A percentile compares a stretch with the other conserved stretches of the same genome.
Evolutionary conservation across 2,329 filamentous ascomycete genomes (phyloP).

Genomic region (Exutisphaerella laricina): DNA sequence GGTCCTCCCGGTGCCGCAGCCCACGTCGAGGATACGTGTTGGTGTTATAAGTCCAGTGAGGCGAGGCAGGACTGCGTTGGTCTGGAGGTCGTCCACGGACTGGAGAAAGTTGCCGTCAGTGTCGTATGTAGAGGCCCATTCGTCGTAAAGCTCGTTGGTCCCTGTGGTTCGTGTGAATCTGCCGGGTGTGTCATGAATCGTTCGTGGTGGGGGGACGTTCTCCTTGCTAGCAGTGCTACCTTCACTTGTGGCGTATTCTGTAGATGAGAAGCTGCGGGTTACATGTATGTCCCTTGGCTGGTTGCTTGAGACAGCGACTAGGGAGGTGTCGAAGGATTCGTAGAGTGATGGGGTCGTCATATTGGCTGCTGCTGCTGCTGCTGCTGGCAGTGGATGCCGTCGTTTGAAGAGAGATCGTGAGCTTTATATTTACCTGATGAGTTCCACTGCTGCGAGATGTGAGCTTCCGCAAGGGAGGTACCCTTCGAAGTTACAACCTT

Average conservation of each 20-base stretch:
- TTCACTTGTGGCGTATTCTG: constrained; percentile 11
- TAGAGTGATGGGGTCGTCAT: constrained; percentile 13
- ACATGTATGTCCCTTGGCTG: no score
- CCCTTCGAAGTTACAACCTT: no score
- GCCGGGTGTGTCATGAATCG: no score
- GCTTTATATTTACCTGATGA: background rate
- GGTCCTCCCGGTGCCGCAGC: constrained; percentile 61
- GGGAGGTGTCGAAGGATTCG: constrained; percentile 16
- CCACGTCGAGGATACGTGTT: constrained; percentile 51
- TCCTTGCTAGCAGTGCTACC: constrained; percentile 4
- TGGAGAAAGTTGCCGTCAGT: constrained; percentile 63
- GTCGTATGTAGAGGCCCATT: constrained; percentile 56
- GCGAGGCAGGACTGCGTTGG: constrained; percentile 46
- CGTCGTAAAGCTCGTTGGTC: constrained; percentile 45
- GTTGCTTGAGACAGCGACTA: no score
- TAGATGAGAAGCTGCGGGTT: constrained; percentile 15
- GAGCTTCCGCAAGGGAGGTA: background rate
- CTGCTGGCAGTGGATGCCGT: background rate
- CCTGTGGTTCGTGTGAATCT: constrained; percentile 11
- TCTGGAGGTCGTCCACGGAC: constrained; percentile 55
- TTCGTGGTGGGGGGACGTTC: background rate
- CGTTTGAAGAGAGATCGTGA: background rate
- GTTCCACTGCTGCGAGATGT: background rate
- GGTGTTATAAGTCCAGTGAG: constrained; percentile 10
- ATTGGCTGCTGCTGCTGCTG: background rate